A percentile compares a stretch with the other conserved stretches of the same genome.
phyloP scores from a whole-genome alignment of 441 rosid species.

The Brassica hybrid region DNA sequence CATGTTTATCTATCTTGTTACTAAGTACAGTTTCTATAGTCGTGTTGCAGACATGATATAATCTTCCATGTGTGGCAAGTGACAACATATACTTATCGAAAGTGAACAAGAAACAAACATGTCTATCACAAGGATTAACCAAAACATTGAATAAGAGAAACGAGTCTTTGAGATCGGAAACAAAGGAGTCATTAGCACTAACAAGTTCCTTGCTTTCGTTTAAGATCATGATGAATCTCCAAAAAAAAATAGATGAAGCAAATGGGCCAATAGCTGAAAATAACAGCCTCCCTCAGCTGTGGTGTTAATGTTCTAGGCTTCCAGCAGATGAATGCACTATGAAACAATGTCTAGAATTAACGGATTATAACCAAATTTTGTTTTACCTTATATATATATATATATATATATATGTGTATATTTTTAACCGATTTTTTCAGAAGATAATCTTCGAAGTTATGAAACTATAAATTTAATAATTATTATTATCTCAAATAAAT shows the following conservation, averaged over 20 bases:
- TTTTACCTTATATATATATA: not conserved
- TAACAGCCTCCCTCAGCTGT: not conserved
- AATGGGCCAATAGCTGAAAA: not conserved
- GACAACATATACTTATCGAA: not conserved
- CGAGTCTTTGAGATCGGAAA: slow-evolving; percentile 77
- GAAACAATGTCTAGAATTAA: not conserved
- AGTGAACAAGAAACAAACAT: slow-evolving; percentile 48
- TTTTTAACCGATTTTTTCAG: not conserved
- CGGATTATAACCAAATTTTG: too few relatives aligned
- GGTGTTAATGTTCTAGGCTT: not conserved
- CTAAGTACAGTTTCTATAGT: too few relatives aligned
- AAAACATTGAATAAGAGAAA: slow-evolving; percentile 52
- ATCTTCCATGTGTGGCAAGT: too few relatives aligned
- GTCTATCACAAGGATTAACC: slow-evolving; percentile 43
- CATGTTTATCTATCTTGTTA: not conserved
- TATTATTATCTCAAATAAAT: too few relatives aligned
- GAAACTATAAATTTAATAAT: too few relatives aligned
- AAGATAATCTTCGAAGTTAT: not conserved
- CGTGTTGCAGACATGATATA: too few relatives aligned
- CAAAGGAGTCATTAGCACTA: slow-evolving; percentile 13
- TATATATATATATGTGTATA: too few relatives aligned
- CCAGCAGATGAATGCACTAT: not conserved
- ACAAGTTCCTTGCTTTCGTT: slow-evolving; percentile 36
- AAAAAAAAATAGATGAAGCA: not conserved
- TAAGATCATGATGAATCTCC: slow-evolving; percentile 37